Evolutionary conservation across 345 rosid species (phyloP).

Genomic region (Trapa bicornis): DNA sequence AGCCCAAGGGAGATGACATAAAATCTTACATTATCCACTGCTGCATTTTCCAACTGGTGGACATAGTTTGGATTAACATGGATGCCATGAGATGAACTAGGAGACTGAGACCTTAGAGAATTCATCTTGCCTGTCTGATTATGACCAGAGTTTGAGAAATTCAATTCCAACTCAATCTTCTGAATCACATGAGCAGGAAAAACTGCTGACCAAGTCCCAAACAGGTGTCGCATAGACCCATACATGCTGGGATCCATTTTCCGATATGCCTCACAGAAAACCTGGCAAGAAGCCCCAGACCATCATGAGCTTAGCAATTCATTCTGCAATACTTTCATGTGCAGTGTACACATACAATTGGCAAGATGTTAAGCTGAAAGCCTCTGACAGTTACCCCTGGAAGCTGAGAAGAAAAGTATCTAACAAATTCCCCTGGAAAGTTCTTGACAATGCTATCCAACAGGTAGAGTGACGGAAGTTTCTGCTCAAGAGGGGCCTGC

Average conservation of each 20-base stretch:
- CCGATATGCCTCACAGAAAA: slow-evolving; percentile 70
- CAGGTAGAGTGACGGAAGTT: slow-evolving; percentile 84
- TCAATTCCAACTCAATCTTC: slow-evolving; percentile 63
- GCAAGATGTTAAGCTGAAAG: neutral
- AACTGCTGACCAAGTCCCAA: slow-evolving; percentile 90
- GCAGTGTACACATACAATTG: neutral
- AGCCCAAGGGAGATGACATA: too few species aligned
- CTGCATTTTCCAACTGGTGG: slow-evolving; percentile 61
- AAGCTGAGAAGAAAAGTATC: slow-evolving; percentile 61
- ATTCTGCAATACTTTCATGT: neutral
- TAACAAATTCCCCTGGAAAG: slow-evolving; percentile 71
- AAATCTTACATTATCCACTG: slow-evolving; percentile 38
- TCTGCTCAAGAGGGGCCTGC: slow-evolving; percentile 89
- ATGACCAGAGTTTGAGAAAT: slow-evolving; percentile 37
- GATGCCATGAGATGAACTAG: slow-evolving; percentile 74
- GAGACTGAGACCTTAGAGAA: slow-evolving; percentile 48
- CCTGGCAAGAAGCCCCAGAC: slow-evolving; percentile 25
- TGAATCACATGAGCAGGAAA: slow-evolving; percentile 59
- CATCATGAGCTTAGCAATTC: neutral
- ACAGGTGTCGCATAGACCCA: slow-evolving; percentile 80
- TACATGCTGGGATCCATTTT: slow-evolving; percentile 59
- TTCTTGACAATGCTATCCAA: slow-evolving; percentile 95
- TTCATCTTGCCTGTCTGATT: slow-evolving; percentile 34
- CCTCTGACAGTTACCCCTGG: slow-evolving; percentile 44
- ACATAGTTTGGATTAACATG: slow-evolving; percentile 97